Base-by-base conservation (phyloP, 208 protist genomes). In the Acanthamoeba lenticulata region DNA sequence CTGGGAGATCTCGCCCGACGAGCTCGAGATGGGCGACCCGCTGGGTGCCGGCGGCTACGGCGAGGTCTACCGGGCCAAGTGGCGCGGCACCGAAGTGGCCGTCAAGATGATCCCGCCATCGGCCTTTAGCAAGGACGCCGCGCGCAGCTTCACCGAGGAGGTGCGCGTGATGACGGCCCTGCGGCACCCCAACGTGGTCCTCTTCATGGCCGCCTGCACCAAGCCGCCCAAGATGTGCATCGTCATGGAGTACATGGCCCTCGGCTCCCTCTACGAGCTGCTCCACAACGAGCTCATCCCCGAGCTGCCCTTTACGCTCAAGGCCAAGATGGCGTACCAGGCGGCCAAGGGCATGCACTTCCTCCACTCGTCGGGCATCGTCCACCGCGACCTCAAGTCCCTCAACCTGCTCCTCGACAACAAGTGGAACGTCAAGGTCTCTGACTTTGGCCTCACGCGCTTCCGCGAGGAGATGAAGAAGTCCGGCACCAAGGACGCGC, bases 141-240 rank as follows among this genome's bases (percentile, higher is more conserved):
- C 72, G 38, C 34, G 72, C 19, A 83, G 72, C 72, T 83, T 83
- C 72, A 83, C 49, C 72, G 72, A 83, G 27, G 72, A 83, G 72
- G 95, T 96, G 29, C 69, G 67, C 15, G 94, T 96, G 34, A 90
- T 96, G 57, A 95, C 57, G 0, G 49, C 95, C 15, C 49, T 96
- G 38, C 45, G 81, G 5, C 95, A 96, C 29, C 95, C 95, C 44
- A 96, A 96, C 81, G 60, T 96, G 15, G 93, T 95, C 7, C 91
- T 96, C 11, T 96, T 96, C 77, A 95, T 96, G 57, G 95, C 92
- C 21, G 95, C 85, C 29, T 96, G 90, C 47, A 79, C 83, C 45
- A 90, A 38, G 49, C 49, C 44, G 42, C 49, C 49, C 44, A 57
- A 90, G 49, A 67, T 90, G 81, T 57, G 49, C 81, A 90, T 90